Conservation (phyloP, 768 basidiomycete genomes). For the Atractiella rhizophila region DNA sequence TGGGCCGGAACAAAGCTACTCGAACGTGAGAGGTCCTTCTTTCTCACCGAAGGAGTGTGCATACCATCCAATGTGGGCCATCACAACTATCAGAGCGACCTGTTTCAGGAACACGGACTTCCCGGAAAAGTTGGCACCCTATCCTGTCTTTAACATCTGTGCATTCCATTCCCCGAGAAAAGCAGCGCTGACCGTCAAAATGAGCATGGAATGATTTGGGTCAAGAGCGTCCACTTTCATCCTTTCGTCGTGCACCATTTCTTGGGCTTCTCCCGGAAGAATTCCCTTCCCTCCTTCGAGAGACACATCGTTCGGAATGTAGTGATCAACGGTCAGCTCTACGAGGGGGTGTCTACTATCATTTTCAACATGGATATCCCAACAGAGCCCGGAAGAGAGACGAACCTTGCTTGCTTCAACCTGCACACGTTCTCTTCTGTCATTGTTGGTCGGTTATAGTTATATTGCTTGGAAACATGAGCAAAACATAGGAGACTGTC, state of each 20-base stretch:
- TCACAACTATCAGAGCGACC: constrained; percentile 66
- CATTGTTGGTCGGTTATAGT: constrained; percentile 52
- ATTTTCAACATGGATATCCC: not conserved
- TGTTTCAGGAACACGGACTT: constrained; percentile 94
- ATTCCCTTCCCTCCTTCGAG: not conserved
- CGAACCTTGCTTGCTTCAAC: constrained; percentile 50
- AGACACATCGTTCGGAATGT: not conserved
- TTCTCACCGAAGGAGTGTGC: constrained; percentile 30
- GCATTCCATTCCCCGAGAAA: too few species aligned
- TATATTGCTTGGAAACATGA: constrained; percentile 32
- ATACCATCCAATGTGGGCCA: constrained; percentile 50
- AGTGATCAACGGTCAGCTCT: constrained; percentile 46
- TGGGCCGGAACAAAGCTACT: constrained; percentile 64
- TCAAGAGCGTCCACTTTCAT: constrained; percentile 1
- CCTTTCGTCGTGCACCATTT: too few species aligned
- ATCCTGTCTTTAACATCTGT: too few species aligned
- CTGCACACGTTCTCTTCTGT: constrained; percentile 51
- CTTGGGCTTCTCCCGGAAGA: not conserved
- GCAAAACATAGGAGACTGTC: constrained; percentile 42
- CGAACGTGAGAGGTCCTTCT: constrained; percentile 27
- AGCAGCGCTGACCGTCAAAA: too few species aligned
- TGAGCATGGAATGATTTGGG: constrained; percentile 8
- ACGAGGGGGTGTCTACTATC: constrained; percentile 52
- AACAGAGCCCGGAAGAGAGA: not conserved
- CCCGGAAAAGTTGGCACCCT: constrained; percentile 89